Base-by-base conservation (phyloP, 2,329 filamentous ascomycete species). In the Pseudocercospora ulei region DNA sequence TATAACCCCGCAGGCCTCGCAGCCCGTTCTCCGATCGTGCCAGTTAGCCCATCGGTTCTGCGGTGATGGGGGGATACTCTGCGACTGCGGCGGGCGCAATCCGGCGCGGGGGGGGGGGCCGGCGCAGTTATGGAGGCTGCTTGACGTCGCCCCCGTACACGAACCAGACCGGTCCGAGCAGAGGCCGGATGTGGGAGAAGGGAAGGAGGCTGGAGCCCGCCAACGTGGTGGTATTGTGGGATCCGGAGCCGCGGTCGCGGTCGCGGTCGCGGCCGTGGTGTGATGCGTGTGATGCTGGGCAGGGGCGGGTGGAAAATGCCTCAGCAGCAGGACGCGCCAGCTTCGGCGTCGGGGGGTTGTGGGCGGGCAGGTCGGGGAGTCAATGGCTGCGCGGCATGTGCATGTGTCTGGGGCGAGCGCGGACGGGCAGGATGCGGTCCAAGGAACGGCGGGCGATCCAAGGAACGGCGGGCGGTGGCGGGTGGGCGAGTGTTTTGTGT, bases 121-220 rank as follows among this genome's bases (percentile, higher is more conserved):
- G 63, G 63, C 56, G 71, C 65, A 88, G 69, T 95, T 96, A 96
- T 73, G 88, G 88, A 64, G 90, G 88, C 70, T 93, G 88, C 72
- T 86, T 90, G 49, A 59, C 53, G 73, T 90, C 84, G 71, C 86
- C 83, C 81, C 88, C 87, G 73, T 79, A 79, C 66, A 88, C 88
- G 78, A 92, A 86, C 86, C 86, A 84, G 73, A 79, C 78, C 67
- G 86, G 88, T 73, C 85, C 85, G 65, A 88, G 80, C 70, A 93
- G 83, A 76, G 85, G 87, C 72, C 80, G 80, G 63, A 80, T 72
- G 69, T 80, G 80, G 65, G 78, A 80, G 65, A 82, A 75, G 68
- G 74, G 68, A 66, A 72, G 65, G 75, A 76, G 78, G 70, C 73
- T n/a, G n/a, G n/a, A n/a, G n/a, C 81, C 82, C 84, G 84, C 85